These are phyloP conservation scores for Russula dissimulans DNA, from an alignment of 768 basidiomycete species.

Conservation along the genomic window DNA sequence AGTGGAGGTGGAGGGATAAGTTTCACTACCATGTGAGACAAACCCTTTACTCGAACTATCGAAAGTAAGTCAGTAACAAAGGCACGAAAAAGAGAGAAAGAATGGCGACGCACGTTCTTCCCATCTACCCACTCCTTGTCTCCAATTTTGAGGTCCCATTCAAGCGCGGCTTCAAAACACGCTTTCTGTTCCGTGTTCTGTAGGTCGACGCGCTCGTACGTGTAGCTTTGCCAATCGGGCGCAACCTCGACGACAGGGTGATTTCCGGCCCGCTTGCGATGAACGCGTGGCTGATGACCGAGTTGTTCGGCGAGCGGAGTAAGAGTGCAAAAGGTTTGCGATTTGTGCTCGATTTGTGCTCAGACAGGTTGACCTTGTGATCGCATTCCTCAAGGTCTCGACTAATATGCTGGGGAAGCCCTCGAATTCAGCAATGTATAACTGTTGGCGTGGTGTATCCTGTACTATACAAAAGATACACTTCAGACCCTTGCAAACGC, in stretches of 20 bases:
- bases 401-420: no score
- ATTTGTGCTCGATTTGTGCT: no score
- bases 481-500: no score
- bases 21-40: not conserved
- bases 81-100: not conserved
- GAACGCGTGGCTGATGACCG: conserved; percentile 70
- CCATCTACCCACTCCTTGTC: no score
- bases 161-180: conserved; percentile 87
- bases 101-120: conserved; percentile 61
- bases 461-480: no score
- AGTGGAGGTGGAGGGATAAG: not conserved
- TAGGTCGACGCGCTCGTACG: conserved; percentile 69
- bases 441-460: no score
- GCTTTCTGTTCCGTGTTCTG: conserved; percentile 65
- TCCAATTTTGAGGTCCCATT: conserved; percentile 67
- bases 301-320: conserved; percentile 70
- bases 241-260: conserved; percentile 66
- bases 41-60: conserved; percentile 27
- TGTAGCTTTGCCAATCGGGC: conserved; percentile 89
- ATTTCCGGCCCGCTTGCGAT: conserved; percentile 76
- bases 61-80: conserved; percentile 1
- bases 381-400: no score
- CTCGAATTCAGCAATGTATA: no score
- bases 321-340: no score
- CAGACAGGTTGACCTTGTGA: no score